Conservation (phyloP, 805 yeast species). For the Starmera quercuum region DNA sequence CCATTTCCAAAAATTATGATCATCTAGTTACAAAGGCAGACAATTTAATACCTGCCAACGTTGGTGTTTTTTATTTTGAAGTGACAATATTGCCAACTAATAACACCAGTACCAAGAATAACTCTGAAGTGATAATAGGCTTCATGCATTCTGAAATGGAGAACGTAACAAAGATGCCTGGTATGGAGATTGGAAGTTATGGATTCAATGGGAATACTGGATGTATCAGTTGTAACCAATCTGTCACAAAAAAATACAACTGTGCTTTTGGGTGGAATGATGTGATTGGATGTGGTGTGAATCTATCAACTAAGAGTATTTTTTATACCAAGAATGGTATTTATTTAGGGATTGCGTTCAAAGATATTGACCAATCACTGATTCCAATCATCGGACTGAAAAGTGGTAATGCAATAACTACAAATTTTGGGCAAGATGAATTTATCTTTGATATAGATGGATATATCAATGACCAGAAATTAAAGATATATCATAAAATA, state of each 20-base stretch:
- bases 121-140: conserved; percentile 36
- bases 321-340: conserved; percentile 84
- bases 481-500: conserved; percentile 22
- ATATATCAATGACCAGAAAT: conserved; percentile 41
- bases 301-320: conserved; percentile 52
- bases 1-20: conserved; percentile 11
- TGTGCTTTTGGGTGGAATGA: conserved; percentile 50
- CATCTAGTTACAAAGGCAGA: conserved; percentile 23
- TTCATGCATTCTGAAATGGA: conserved; percentile 26
- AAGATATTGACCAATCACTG: conserved; percentile 31
- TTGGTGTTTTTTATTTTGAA: conserved; percentile 47
- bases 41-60: conserved; percentile 26
- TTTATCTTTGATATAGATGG: conserved; percentile 55
- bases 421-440: conserved; percentile 41
- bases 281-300: conserved; percentile 77
- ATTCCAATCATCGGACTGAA: conserved; percentile 39
- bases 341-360: conserved; percentile 45
- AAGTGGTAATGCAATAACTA: conserved; percentile 24
- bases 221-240: conserved; percentile 27
- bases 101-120: conserved; percentile 19
- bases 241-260: conserved; percentile 30
- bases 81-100: conserved; percentile 30
- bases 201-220: conserved; percentile 51
- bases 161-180: conserved; percentile 33
- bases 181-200: conserved; percentile 39